Percentiles rank a stretch among this genome's conserved stretches.
phyloP scores from a whole-genome alignment of 352 stramenopile species.

The Phytophthora boehmeriae region DNA sequence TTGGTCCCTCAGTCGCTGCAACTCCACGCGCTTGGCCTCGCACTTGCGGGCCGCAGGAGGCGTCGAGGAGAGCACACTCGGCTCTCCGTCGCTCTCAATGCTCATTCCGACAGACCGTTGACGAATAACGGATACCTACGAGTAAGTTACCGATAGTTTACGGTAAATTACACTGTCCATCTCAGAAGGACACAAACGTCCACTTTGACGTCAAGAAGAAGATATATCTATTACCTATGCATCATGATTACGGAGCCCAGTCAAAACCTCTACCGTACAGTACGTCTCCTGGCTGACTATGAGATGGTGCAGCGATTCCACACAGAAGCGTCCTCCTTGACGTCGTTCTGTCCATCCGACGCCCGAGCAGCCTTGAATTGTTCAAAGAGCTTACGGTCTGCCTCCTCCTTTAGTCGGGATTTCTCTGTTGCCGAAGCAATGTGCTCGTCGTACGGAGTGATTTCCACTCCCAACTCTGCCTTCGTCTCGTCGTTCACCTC shows the following conservation, averaged over 20 bases:
- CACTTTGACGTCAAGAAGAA: conserved; percentile 22
- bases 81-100: conserved; percentile 30
- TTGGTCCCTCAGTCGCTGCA: conserved; percentile 26
- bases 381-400: conserved; percentile 40
- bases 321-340: conserved; percentile 28
- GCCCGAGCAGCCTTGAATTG: conserved; percentile 26
- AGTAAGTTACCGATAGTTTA: conserved; percentile 14
- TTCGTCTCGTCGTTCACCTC: conserved; percentile 43
- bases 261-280: conserved; percentile 28
- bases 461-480: conserved; percentile 40
- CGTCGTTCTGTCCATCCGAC: conserved; percentile 6
- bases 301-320: conserved; percentile 72
- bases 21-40: conserved; percentile 23
- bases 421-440: conserved; percentile 38
- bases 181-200: conserved; percentile 13
- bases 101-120: conserved; percentile 27
- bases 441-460: conserved; percentile 64
- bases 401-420: conserved; percentile 30
- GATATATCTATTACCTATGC: conserved; percentile 27
- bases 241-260: not conserved
- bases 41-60: conserved; percentile 18
- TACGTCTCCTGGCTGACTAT: conserved; percentile 40
- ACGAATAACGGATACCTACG: conserved; percentile 7
- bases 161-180: no score
- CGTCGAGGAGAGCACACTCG: conserved; percentile 2